Evolutionary conservation across 768 basidiomycete genomes (phyloP).

Genomic region (Suillus plorans): DNA sequence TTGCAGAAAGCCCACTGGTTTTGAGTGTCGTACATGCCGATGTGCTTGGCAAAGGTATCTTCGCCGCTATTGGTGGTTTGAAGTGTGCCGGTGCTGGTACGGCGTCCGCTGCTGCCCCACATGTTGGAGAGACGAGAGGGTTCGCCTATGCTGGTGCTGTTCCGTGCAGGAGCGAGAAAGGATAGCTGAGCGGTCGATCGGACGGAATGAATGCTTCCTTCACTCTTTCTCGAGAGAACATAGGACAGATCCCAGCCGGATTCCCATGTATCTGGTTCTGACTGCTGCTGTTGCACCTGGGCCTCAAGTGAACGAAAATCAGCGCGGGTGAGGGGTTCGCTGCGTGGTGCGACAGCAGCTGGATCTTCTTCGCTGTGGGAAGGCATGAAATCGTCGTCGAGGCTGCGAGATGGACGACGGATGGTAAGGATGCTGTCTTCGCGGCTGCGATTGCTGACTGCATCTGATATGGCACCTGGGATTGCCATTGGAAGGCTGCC

Average conservation of each 20-base stretch:
- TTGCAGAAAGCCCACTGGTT: conserved; percentile 60
- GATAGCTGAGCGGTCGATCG: conserved; percentile 30
- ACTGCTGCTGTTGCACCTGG: conserved; percentile 29
- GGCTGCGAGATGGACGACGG: conserved; percentile 60
- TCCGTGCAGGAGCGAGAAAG: conserved; percentile 17
- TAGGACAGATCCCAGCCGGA: conserved; percentile 47
- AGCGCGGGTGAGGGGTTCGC: conserved; percentile 38
- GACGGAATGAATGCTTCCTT: conserved; percentile 35
- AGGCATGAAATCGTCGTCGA: conserved; percentile 46
- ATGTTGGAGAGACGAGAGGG: conserved; percentile 6
- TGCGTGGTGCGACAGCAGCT: conserved; percentile 42
- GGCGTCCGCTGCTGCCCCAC: conserved; percentile 9
- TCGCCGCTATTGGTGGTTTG: conserved; percentile 29
- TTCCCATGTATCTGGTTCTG: conserved; percentile 6
- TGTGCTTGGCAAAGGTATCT: conserved; percentile 39
- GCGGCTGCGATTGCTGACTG: conserved; percentile 41
- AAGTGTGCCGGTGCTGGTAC: conserved; percentile 35
- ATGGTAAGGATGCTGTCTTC: conserved; percentile 60
- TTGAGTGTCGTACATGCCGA: conserved; percentile 43
- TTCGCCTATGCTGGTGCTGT: conserved; percentile 13
- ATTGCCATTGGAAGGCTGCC: conserved; percentile 66
- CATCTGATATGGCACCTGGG: conserved; percentile 35
- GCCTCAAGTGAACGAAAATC: conserved; percentile 58
- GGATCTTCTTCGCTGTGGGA: conserved; percentile 22
- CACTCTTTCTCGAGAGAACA: conserved; percentile 35